These are phyloP conservation scores for Hibiscus mutabilis DNA, from an alignment of 345 rosid genomes.

Conservation along the genomic window DNA sequence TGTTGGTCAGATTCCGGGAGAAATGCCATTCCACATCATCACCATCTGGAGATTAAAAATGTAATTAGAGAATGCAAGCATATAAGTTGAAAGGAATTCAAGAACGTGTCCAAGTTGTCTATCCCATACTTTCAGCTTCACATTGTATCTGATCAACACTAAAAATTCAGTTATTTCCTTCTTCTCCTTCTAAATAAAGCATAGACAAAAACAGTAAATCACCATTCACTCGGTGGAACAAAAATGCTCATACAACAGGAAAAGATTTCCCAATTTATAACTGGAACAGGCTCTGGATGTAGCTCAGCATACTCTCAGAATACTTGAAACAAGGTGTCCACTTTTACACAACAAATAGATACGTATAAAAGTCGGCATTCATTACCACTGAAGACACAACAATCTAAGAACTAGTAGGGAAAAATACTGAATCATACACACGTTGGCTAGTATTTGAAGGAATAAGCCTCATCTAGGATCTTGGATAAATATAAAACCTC, in stretches of 20 bases:
- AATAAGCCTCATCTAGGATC: constrained; percentile 87
- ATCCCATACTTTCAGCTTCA: constrained; percentile 36
- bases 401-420: background rate
- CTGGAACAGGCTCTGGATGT: constrained; percentile 65
- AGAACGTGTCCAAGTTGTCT: background rate
- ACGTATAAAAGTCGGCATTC: background rate
- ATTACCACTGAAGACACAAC: background rate
- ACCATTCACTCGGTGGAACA: background rate
- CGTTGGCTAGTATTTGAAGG: constrained; percentile 81
- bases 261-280: background rate
- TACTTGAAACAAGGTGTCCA: constrained; percentile 75
- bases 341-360: constrained; percentile 30
- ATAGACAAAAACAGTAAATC: background rate
- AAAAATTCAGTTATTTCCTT: constrained; percentile 60
- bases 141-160: constrained; percentile 67
- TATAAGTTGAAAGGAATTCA: background rate
- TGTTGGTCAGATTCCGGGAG: constrained; percentile 39
- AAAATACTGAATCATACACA: constrained; percentile 24
- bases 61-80: constrained; percentile 1
- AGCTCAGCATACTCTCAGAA: constrained; percentile 90
- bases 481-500: constrained; percentile 56
- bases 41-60: constrained; percentile 19
- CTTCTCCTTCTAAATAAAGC: constrained; percentile 29
- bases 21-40: constrained; percentile 50
- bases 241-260: too few species aligned